These are phyloP conservation scores for Penicillium maclennaniae DNA, from an alignment of 495 filamentous ascomycete genomes.

Conservation along the genomic window DNA sequence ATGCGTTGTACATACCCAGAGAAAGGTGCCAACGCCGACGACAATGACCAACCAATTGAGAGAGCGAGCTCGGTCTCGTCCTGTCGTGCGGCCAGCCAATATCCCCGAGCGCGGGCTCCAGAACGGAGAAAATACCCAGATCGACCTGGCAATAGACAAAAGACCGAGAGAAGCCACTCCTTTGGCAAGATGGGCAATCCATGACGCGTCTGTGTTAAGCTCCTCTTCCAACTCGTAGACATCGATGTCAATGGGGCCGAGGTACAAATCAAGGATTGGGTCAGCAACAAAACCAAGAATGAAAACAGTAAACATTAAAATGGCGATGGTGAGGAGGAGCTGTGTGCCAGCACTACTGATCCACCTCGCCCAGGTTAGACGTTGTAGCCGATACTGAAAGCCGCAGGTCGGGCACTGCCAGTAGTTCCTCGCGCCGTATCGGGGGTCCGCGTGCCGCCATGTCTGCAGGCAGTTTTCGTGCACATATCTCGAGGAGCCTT, in stretches of 20 bases:
- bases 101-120: background rate
- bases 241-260: constrained; percentile 61
- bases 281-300: constrained; percentile 86
- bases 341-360: constrained; percentile 65
- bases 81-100: background rate
- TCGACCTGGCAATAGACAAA: constrained; percentile 76
- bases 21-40: constrained; percentile 75
- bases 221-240: constrained; percentile 26
- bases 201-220: constrained; percentile 43
- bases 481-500: constrained; percentile 87
- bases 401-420: constrained; percentile 88
- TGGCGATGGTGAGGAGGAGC: constrained; percentile 60
- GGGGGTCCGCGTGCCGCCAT: constrained; percentile 76
- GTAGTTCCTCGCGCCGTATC: constrained; percentile 63
- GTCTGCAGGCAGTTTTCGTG: constrained; percentile 88
- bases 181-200: constrained; percentile 82
- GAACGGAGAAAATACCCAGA: constrained; percentile 69
- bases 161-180: constrained; percentile 81
- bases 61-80: constrained; percentile 55
- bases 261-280: constrained; percentile 83
- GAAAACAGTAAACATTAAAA: constrained; percentile 69
- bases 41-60: constrained; percentile 72
- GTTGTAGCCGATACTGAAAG: constrained; percentile 76
- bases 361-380: constrained; percentile 71
- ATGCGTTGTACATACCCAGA: constrained; percentile 59